Base-by-base conservation (phyloP, 768 basidiomycete species). In the Boletus pseudopeckii region DNA sequence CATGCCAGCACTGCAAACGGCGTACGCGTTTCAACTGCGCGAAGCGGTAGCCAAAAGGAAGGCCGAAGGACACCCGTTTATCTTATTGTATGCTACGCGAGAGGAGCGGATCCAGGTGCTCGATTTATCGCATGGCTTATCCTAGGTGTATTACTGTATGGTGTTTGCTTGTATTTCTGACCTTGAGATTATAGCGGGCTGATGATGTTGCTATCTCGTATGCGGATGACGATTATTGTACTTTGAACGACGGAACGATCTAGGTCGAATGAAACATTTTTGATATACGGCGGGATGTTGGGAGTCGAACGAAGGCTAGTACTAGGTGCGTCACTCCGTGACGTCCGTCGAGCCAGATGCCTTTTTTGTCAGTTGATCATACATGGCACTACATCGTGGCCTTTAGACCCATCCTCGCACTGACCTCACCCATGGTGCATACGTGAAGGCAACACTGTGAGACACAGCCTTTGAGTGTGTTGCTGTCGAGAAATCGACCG, bases 71-170 rank as follows among this genome's bases (percentile, higher is more conserved):
- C 78, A 83, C 51, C 66, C 70, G 4, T 89, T 83, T 57, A 59
- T 90, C 13, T 64, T 90, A 13, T 66, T 90, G 47, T 87, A 84
- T 64, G 78, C 81, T 40, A 82, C 86, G 24, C 75, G 82, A 50
- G 89, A 90, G 53, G 88, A 89, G 52, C 78, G 84, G 33, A 76
- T 82, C 11, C 85, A 85, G 57, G 70, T 91, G 33, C 74, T 89
- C 53, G 72, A 71, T 53, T 61, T 83, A 8, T 62, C 64, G 22
- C 60, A 56, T 5, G 38, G 49, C 4, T 33, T 37, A n/a, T 30
- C 51, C 45, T 56, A 53, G 30, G 28, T 4, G 7, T 30, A 14
- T 49, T 24, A 4, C 1, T 13, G 18, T n/a, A 26, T 47, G 33
- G 30, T 11, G 30, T 32, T 32, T 10, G 2, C 10, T 22, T 37